Evolutionary conservation across 441 rosid genomes (phyloP).

Genomic region (Bruguiera hainesii): DNA sequence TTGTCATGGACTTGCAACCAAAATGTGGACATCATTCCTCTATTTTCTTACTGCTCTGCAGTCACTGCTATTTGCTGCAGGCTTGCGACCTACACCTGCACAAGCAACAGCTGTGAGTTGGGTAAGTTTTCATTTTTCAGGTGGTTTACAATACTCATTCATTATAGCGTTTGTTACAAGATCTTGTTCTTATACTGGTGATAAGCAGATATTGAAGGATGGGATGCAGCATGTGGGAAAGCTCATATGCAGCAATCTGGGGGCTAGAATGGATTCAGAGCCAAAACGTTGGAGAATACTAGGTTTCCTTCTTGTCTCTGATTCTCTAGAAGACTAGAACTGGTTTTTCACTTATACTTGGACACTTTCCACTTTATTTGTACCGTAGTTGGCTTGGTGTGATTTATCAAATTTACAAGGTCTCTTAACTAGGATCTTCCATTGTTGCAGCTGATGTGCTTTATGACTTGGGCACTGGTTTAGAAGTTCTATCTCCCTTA

Average conservation of each 20-base stretch:
- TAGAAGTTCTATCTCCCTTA: slow-evolving; percentile 87
- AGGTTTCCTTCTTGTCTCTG: slow-evolving; percentile 41
- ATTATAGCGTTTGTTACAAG: neutral
- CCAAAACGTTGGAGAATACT: slow-evolving; percentile 92
- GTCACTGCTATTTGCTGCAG: slow-evolving; percentile 98
- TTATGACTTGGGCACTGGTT: slow-evolving; percentile 86
- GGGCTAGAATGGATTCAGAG: slow-evolving; percentile 98
- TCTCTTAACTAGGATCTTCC: slow-evolving; percentile 21
- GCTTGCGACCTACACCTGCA: slow-evolving; percentile 91
- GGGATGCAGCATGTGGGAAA: slow-evolving; percentile 98
- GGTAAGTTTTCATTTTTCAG: slow-evolving; percentile 47
- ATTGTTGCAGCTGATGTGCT: slow-evolving; percentile 77
- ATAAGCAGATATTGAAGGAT: slow-evolving; percentile 73
- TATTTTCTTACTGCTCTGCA: slow-evolving; percentile 54
- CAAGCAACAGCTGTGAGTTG: slow-evolving; percentile 98
- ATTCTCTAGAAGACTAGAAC: neutral
- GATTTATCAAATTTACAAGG: slow-evolving; percentile 1
- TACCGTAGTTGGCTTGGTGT: slow-evolving; percentile 8
- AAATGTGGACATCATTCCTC: slow-evolving; percentile 21
- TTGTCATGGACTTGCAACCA: neutral
- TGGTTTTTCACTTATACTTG: neutral
- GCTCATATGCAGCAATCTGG: slow-evolving; percentile 87
- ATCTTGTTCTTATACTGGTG: slow-evolving; percentile 14
- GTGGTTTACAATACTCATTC: neutral
- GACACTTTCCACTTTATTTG: slow-evolving; percentile 9